Evolutionary conservation across 768 basidiomycete genomes (phyloP), one percentile per base, ranked within the genome.

Genomic region (Kwoniella botswanensis): DNA sequence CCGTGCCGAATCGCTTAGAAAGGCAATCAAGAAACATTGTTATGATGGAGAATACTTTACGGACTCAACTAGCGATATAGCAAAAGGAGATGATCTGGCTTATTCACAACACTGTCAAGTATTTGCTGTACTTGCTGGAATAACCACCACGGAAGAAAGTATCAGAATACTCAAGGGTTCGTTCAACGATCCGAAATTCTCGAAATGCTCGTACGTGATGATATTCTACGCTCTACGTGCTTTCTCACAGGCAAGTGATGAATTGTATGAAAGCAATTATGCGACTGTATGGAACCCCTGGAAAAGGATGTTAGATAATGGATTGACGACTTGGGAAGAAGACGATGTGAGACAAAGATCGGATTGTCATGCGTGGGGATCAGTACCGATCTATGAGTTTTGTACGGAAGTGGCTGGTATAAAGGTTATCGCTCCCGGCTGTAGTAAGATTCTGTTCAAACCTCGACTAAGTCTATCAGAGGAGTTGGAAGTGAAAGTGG

Each of bases 281-380:
- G 2, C 46, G 15, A 29, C 42, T 2, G 65, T 66, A 0, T 71
- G 61, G 67, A 59, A 60, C 0, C 74, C 71, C 1, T 77, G 76
- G 76, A 62, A 71, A 29, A 52, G 57, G 61, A 75, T 75, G 74
- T 46, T 77, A 17, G 61, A 62, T 12, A 70, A 74, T 43, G 71
- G 73, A 18, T 50, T 77, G 22, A 68, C 74, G 4, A 77, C 76
- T 4, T 77, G 74, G 76, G 76, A 77, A 59, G 76, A 77, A 56
- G 76, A 77, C 42, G 71, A 74, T 63, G 76, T 77, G 18, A 52
- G 70, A 41, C 70, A 70, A 24, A 59, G 76, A 52, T 75, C 74
- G 26, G 76, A 77, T 53, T 77, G 76, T 53, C 76, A 77, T 55
- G 74, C 74, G n/a, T 77, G 76, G 76, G 72, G 76, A 21, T 56